A percentile compares a stretch with the other conserved stretches of the same genome.
These are phyloP conservation scores for Ilex asprella DNA, from an alignment of 257 asterid genomes.

Conservation along the genomic window DNA sequence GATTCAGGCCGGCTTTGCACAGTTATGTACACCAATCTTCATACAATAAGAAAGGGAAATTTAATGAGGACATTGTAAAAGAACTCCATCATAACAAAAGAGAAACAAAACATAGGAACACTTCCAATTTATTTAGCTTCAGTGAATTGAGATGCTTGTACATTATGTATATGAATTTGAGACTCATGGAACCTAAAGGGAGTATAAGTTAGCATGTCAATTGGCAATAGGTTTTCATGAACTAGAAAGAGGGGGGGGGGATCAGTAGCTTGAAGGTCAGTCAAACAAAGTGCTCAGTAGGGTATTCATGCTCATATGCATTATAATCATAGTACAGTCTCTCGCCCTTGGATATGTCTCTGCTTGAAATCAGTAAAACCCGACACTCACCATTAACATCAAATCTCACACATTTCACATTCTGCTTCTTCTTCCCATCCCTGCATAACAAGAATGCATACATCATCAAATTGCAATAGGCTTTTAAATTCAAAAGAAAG, in stretches of 20 bases:
- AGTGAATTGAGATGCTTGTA: too few species aligned
- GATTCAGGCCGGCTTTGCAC: too few species aligned
- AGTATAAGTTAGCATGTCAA: too few species aligned
- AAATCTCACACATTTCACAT: constrained; percentile 76
- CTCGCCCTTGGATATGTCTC: constrained; percentile 81
- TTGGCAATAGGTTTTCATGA: too few species aligned
- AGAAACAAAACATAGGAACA: too few species aligned
- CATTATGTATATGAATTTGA: too few species aligned
- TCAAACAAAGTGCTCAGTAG: constrained; percentile 84
- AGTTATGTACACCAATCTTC: too few species aligned
- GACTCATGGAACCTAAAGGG: too few species aligned
- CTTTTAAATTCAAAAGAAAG: not conserved
- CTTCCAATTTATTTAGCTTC: too few species aligned
- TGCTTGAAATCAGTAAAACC: constrained; percentile 64
- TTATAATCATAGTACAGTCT: constrained; percentile 85
- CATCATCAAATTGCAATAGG: not conserved
- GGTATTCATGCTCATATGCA: constrained; percentile 82
- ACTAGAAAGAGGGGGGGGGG: not conserved
- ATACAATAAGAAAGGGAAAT: too few species aligned
- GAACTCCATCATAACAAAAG: too few species aligned
- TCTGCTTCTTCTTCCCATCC: constrained; percentile 84
- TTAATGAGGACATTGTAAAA: too few species aligned
- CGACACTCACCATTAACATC: constrained; percentile 70
- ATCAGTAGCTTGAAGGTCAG: constrained; percentile 21
- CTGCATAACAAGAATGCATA: constrained; percentile 31